Base-by-base conservation (phyloP, 2,329 filamentous ascomycete species). In the Stylonectria norvegica region DNA sequence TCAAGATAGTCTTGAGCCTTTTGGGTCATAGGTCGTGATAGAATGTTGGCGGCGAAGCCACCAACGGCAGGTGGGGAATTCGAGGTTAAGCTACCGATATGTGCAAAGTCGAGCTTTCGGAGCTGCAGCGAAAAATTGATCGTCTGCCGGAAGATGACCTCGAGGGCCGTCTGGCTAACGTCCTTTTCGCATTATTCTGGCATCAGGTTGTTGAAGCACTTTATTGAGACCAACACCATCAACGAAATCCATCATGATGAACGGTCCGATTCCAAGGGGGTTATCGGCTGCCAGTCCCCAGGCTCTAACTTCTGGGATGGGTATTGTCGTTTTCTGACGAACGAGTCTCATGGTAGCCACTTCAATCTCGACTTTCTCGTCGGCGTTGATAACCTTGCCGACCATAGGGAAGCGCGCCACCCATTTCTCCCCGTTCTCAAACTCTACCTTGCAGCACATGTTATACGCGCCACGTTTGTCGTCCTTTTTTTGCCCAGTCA, bases 201-300 rank as follows among this genome's bases (percentile, higher is more conserved):
- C 18, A 19, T 41, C 38, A 22, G 12, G 14, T 11, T 17, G 15
- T 25, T 35, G 33, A 25, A 41, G 38, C 20, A 41, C 14, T 20
- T 20, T 20, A 31, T 31, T 34, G 3, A 42, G 2, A 30, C 28
- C 28, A 4, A 36, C 17, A 15, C 40, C 40, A 29, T 43, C 25
- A 36, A 43, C 20, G 20, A 43, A 43, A 27, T 34, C 31, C 25
- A 34, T 43, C 19, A 43, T 39, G 19, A 39, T 43, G n/a, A 43
- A 43, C 18, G 40, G 40, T 6, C 40, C 31, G 10, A 43, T 34
- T 11, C 40, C 35, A 5, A 43, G 32, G 14, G 19, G 11, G 30
- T 43, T 43, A 36, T 43, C 36, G 2, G 23, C 23, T 3, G 40
- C 23, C 12, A 43, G 20, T 20, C 36, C 40, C 40, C 31, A 43